phyloP scores from a whole-genome alignment of 305 asterid genomes.

The Fraxinus sp. region DNA sequence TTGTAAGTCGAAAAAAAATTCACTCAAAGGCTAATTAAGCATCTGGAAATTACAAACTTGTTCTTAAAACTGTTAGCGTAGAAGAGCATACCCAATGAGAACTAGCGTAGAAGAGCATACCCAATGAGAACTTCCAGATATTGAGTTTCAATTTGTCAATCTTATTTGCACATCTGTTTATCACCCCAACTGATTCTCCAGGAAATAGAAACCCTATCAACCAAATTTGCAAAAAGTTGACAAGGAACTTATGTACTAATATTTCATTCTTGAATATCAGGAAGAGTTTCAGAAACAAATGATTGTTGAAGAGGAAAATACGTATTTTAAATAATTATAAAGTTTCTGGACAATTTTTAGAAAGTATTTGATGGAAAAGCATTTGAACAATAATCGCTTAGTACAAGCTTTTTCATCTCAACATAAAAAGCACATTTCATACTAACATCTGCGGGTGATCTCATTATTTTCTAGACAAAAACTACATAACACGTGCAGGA shows the following conservation, averaged over 20 bases:
- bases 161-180: background rate
- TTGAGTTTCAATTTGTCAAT: background rate
- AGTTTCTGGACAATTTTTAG: background rate
- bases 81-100: background rate
- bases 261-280: slow-evolving; percentile 12
- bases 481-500: background rate
- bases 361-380: background rate
- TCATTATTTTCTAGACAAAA: background rate
- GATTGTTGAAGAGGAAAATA: background rate
- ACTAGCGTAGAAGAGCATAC: background rate
- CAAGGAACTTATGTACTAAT: background rate
- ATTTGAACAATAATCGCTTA: background rate
- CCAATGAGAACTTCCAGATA: background rate
- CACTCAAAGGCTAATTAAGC: slow-evolving; percentile 7
- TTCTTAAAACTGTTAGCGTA: background rate
- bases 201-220: slow-evolving; percentile 13
- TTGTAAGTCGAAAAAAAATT: background rate
- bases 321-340: background rate
- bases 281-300: background rate
- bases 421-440: background rate
- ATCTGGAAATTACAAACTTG: background rate
- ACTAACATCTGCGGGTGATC: background rate
- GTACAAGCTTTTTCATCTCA: background rate
- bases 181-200: background rate
- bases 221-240: background rate